A percentile compares a stretch with the other conserved stretches of the same genome.
Conservation (phyloP, 2,329 filamentous ascomycete species). For the Xylariaceae sp. region DNA sequence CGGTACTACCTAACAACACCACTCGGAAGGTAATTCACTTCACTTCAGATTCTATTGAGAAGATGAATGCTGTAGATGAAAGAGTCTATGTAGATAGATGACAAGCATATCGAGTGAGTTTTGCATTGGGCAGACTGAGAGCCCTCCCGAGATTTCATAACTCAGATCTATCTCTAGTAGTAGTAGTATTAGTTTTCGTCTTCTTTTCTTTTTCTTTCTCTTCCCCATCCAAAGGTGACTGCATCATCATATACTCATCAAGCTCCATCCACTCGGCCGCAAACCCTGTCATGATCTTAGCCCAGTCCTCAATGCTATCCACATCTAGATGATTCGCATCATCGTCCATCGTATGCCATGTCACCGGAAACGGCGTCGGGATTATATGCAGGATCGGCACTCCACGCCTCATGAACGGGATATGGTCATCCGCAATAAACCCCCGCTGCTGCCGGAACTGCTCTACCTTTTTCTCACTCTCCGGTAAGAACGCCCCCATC, state of each 20-base stretch:
- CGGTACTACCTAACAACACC: too few species aligned
- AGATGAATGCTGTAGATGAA: too few species aligned
- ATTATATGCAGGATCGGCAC: slow-evolving; percentile 90
- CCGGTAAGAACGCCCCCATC: slow-evolving; percentile 60
- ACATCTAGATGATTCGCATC: slow-evolving; percentile 81
- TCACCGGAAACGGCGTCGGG: slow-evolving; percentile 71
- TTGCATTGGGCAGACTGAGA: too few species aligned
- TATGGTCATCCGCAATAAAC: slow-evolving; percentile 78
- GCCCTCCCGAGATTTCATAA: too few species aligned
- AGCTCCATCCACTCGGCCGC: slow-evolving; percentile 90
- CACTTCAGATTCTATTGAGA: too few species aligned
- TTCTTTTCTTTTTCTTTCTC: too few species aligned
- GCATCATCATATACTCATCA: slow-evolving; percentile 27
- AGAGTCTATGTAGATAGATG: too few species aligned
- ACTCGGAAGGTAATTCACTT: too few species aligned
- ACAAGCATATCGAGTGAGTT: too few species aligned
- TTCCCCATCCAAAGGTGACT: slow-evolving; percentile 8
- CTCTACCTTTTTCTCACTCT: slow-evolving; percentile 50
- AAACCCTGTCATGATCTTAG: slow-evolving; percentile 77
- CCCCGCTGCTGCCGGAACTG: slow-evolving; percentile 41
- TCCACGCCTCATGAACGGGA: slow-evolving; percentile 83
- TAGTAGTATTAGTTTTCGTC: too few species aligned
- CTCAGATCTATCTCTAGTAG: slow-evolving; percentile 19
- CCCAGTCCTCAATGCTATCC: slow-evolving; percentile 81
- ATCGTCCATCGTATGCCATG: slow-evolving; percentile 86